A percentile compares a stretch with the other conserved stretches of the same genome.
phyloP scores from a whole-genome alignment of 139 green algal genomes.

The Micractinium conductrix region DNA sequence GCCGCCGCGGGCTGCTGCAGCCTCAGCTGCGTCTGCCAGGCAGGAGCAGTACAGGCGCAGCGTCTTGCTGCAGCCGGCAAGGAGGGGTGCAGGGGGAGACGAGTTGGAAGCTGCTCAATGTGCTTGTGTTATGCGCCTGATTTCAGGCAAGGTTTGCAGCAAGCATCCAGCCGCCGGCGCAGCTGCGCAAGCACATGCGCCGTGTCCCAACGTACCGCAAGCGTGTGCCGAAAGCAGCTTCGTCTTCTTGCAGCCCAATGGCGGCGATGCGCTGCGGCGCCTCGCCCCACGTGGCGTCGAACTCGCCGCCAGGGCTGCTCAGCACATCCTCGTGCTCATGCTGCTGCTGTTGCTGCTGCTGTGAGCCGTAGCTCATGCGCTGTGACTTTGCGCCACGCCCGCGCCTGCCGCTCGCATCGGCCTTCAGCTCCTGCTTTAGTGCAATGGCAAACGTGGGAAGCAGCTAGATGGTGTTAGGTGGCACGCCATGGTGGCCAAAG shows the following conservation, averaged over 20 bases:
- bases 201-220: too few species aligned
- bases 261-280: not conserved
- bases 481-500: not conserved
- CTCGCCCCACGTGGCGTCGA: slow-evolving; percentile 12
- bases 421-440: slow-evolving; percentile 1
- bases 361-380: not conserved
- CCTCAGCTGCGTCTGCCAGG: not conserved
- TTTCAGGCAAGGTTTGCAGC: too few species aligned
- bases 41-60: slow-evolving; percentile 20
- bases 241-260: not conserved
- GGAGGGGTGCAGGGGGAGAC: too few species aligned
- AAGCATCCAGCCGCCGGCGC: too few species aligned
- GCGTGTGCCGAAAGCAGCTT: not conserved
- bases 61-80: slow-evolving; percentile 29
- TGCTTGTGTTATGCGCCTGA: too few species aligned
- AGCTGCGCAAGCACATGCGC: too few species aligned
- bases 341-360: not conserved
- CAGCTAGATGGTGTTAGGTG: not conserved
- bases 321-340: not conserved
- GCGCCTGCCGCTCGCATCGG: not conserved
- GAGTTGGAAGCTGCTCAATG: too few species aligned
- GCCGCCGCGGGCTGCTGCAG: not conserved
- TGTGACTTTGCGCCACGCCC: not conserved
- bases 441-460: not conserved
- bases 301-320: not conserved